phyloP scores from a whole-genome alignment of 2,329 filamentous ascomycete genomes.

The Ascochyta pisi region DNA sequence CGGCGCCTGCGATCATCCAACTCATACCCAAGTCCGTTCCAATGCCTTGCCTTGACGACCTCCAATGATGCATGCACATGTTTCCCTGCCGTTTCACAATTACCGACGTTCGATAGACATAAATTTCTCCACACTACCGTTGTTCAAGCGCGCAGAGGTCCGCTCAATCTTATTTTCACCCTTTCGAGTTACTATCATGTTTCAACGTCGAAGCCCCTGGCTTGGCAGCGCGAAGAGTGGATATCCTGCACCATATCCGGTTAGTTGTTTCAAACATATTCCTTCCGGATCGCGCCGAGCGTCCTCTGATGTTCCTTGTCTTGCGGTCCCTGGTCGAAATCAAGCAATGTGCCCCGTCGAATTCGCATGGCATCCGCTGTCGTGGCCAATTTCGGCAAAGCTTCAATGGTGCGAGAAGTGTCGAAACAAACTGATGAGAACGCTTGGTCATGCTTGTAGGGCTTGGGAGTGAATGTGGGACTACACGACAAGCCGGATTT shows the following conservation, averaged over 20 bases:
- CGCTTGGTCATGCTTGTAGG: constrained; percentile 13
- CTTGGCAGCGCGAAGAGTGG: constrained; percentile 25
- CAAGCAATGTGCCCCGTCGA: constrained; percentile 12
- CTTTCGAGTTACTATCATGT: constrained; percentile 17
- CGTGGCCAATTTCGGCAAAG: constrained; percentile 4
- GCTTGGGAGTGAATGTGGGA: constrained; percentile 13
- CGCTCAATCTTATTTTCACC: constrained; percentile 15
- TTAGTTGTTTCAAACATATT: constrained; percentile 29
- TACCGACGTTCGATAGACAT: background rate
- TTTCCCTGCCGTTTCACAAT: background rate
- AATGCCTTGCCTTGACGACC: background rate
- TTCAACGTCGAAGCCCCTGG: constrained; percentile 22
- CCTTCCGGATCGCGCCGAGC: constrained; percentile 15
- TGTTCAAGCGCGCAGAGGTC: background rate
- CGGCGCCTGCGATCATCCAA: background rate
- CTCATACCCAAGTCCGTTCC: background rate
- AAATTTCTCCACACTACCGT: constrained; percentile 7
- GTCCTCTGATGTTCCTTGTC: constrained; percentile 18
- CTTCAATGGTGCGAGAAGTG: constrained; percentile 14
- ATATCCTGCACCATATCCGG: constrained; percentile 3
- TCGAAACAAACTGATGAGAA: constrained; percentile 17
- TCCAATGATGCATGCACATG: background rate
- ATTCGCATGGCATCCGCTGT: constrained; percentile 16
- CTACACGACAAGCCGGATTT: background rate
- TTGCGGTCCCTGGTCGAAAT: constrained; percentile 4